phyloP scores from a whole-genome alignment of 2,329 filamentous ascomycete genomes.

The Fusarium acutatum region DNA sequence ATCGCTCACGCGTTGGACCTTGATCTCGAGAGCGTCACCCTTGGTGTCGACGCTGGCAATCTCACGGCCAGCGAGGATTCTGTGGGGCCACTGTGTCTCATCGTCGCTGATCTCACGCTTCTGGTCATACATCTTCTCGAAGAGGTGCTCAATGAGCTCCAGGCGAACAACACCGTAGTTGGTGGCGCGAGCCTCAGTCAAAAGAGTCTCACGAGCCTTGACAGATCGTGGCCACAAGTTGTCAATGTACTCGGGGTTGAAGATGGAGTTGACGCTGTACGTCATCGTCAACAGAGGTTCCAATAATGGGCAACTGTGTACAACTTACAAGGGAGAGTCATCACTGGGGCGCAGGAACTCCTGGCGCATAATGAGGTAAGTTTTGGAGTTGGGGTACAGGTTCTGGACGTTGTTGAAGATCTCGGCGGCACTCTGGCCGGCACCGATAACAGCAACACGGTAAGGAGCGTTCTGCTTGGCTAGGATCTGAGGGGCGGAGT shows the following conservation, averaged over 20 bases:
- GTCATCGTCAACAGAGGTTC: slow-evolving; percentile 38
- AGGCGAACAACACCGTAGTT: slow-evolving; percentile 96
- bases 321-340: slow-evolving; percentile 89
- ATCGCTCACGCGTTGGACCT: slow-evolving; percentile 59
- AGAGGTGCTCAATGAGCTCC: slow-evolving; percentile 88
- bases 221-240: slow-evolving; percentile 74
- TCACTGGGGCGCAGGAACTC: slow-evolving; percentile 89
- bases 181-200: slow-evolving; percentile 80
- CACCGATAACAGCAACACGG: slow-evolving; percentile 85
- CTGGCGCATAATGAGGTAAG: slow-evolving; percentile 81
- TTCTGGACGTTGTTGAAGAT: slow-evolving; percentile 90
- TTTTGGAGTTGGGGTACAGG: slow-evolving; percentile 82
- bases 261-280: slow-evolving; percentile 88
- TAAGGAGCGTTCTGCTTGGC: slow-evolving; percentile 65
- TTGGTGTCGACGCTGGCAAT: slow-evolving; percentile 69
- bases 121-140: slow-evolving; percentile 88
- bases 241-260: slow-evolving; percentile 88
- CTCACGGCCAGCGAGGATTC: slow-evolving; percentile 75
- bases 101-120: slow-evolving; percentile 73
- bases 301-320: background rate
- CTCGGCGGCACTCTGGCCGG: slow-evolving; percentile 92
- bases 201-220: slow-evolving; percentile 64
- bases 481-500: slow-evolving; percentile 68
- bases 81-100: slow-evolving; percentile 80
- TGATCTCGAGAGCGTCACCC: slow-evolving; percentile 64